Base-by-base conservation (phyloP, 2,329 filamentous ascomycete species). In the Rhinocladiella mackenziei region DNA sequence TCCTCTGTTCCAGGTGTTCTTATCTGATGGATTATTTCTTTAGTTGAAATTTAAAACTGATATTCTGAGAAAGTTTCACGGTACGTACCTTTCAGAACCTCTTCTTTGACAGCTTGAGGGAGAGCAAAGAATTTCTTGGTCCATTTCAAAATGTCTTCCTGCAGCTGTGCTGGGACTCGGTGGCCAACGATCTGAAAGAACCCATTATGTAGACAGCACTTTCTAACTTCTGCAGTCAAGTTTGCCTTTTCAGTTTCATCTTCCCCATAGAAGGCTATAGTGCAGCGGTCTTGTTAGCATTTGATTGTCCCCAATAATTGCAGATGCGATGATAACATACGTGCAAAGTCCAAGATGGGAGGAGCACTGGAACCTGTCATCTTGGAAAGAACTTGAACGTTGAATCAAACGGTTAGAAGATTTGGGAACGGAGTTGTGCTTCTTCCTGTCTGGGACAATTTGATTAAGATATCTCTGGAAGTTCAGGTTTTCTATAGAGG, bases 111-210 rank as follows among this genome's bases (percentile, higher is more conserved):
- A 13, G 68, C 67, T 9, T 66, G 51, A 0, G 56, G 53, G 5
- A 78, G 64, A 3, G 63, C 60, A 53, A 80, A 78, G 56, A 79
- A 69, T 8, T 61, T 62, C 50, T 67, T 64, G 11, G 67, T 62
- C 2, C 65, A 61, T n/a, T 64, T 51, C 42, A 77, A 62, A 1
- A 70, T 63, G 2, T 57, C 57, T 11, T 66, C 50, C 50, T 72
- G 73, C 11, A 72, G 56, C 4, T 56, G 48, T 3, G 60, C 46
- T 1, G 69, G 59, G 3, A 78, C 65, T 3, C 65, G 60, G 53
- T 77, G 74, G 8, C 69, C 69, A 4, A 65, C 62, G 38, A 78
- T 68, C 52, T 76, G 73, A 59, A 78, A 76, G 59, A 77, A 77
- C 3, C 74, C 74, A 20, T 63, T 74, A 54, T 61, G 67, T 14